phyloP scores from a whole-genome alignment of 805 yeast species.

The Yamadazyma paraphyllophila region DNA sequence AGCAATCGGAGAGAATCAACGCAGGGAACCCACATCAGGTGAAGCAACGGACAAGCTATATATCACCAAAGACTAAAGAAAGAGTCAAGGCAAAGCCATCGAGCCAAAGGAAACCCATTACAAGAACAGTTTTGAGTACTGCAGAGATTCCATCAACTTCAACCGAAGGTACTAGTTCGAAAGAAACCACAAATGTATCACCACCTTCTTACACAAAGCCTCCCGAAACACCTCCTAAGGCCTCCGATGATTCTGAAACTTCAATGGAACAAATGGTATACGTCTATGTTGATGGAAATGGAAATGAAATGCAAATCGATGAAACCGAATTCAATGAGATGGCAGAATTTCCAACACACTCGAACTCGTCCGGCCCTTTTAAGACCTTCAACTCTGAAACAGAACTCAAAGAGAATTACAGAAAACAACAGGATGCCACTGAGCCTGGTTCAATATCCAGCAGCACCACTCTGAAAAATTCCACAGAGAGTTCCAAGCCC shows the following conservation, averaged over 20 bases:
- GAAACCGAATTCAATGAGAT: not conserved
- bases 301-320: conserved; percentile 4
- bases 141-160: too few species aligned
- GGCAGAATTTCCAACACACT: not conserved
- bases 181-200: too few species aligned
- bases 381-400: conserved; percentile 12
- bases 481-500: not conserved
- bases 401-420: conserved; percentile 13
- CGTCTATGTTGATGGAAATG: conserved; percentile 11
- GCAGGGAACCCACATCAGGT: too few species aligned
- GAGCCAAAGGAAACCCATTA: too few species aligned
- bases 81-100: too few species aligned
- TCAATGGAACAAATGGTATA: not conserved
- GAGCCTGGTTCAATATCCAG: not conserved
- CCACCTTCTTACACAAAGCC: not conserved
- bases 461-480: not conserved
- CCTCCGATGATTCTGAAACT: not conserved
- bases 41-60: too few species aligned
- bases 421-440: conserved; percentile 11
- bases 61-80: too few species aligned
- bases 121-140: too few species aligned
- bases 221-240: not conserved
- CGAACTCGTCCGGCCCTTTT: conserved; percentile 8
- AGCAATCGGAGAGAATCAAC: not conserved
- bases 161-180: too few species aligned